phyloP scores from a whole-genome alignment of 1,284 basidiomycete genomes.

The Cutaneotrichosporon sp. region DNA sequence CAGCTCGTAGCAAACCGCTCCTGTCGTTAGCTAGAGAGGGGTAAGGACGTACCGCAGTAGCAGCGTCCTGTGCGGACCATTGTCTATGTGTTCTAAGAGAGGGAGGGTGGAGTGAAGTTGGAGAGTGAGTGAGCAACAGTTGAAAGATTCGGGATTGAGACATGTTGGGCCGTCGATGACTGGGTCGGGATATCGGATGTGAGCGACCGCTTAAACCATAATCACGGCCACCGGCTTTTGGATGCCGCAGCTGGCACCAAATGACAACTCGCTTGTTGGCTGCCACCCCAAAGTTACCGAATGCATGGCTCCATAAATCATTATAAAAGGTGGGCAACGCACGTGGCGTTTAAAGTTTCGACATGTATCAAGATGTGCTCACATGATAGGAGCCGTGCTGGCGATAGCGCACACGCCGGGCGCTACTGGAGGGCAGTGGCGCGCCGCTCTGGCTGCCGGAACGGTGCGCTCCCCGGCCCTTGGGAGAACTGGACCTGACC shows the following conservation, averaged over 20 bases:
- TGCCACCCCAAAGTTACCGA: too few species aligned
- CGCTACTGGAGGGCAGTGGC: conserved; percentile 1
- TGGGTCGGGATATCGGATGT: neutral
- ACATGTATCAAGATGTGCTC: too few species aligned
- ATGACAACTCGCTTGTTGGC: too few species aligned
- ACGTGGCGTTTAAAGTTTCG: too few species aligned
- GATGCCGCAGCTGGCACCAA: neutral
- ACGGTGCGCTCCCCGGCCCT: neutral
- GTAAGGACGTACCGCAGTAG: conserved; percentile 6
- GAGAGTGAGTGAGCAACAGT: neutral
- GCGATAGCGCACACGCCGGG: too few species aligned
- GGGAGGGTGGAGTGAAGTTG: neutral
- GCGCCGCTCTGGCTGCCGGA: conserved; percentile 7
- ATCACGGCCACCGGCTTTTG: neutral
- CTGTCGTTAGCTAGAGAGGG: conserved; percentile 6
- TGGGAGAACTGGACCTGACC: conserved; percentile 2
- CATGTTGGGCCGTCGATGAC: neutral
- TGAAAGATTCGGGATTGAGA: neutral
- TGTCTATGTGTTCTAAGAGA: neutral
- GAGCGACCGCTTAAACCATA: neutral
- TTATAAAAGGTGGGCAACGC: too few species aligned
- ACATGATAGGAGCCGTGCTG: too few species aligned
- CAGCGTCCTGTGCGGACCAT: conserved; percentile 5
- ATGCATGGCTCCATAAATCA: too few species aligned
- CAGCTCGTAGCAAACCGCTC: conserved; percentile 16